Conservation (phyloP, 164 flowering plant genomes). For the Berberis vulgaris region DNA sequence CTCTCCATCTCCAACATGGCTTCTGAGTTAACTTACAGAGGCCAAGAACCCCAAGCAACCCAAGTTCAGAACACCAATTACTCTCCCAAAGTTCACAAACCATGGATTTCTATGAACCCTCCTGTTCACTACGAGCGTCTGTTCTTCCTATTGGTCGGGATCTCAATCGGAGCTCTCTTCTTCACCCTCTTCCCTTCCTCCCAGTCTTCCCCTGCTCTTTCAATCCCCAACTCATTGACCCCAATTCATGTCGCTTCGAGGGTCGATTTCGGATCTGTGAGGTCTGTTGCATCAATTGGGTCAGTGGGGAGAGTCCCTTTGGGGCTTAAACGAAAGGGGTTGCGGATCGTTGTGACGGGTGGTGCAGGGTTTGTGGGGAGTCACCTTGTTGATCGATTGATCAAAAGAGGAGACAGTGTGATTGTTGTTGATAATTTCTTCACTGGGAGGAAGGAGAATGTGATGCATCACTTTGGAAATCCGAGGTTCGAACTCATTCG, state of each 20-base stretch:
- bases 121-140: conserved; percentile 62
- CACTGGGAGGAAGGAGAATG: conserved; percentile 86
- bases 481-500: conserved; percentile 81
- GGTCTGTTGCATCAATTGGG: conserved; percentile 10
- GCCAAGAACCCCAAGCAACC: conserved; percentile 41
- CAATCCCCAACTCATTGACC: background rate
- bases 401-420: conserved; percentile 73
- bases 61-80: conserved; percentile 13
- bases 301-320: conserved; percentile 52
- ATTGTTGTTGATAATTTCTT: conserved; percentile 91
- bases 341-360: conserved; percentile 79
- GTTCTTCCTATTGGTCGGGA: conserved; percentile 54
- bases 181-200: conserved; percentile 37
- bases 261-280: background rate
- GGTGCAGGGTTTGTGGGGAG: conserved; percentile 95
- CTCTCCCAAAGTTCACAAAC: conserved; percentile 55
- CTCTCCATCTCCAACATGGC: conserved; percentile 8
- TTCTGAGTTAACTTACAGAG: conserved; percentile 31
- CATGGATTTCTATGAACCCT: conserved; percentile 36
- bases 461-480: conserved; percentile 81
- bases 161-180: conserved; percentile 51
- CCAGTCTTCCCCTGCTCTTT: conserved; percentile 3
- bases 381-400: conserved; percentile 78
- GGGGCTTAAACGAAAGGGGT: conserved; percentile 63
- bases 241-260: conserved; percentile 8